Conservation (phyloP, 768 basidiomycete genomes). For the Auricularia auricula-judae region DNA sequence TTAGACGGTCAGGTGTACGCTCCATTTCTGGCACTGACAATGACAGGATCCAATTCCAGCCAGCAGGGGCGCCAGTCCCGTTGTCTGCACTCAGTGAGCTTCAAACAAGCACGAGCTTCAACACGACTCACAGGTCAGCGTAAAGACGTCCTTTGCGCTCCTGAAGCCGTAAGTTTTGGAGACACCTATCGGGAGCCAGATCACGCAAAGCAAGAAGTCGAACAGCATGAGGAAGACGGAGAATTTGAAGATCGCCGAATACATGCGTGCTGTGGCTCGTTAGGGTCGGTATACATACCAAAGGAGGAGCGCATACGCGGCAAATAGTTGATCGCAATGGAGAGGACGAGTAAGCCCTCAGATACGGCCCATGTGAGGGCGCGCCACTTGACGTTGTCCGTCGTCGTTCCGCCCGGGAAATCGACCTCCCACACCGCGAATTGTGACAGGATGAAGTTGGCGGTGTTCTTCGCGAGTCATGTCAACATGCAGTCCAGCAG, state of each 20-base stretch:
- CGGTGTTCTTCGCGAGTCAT: constrained; percentile 49
- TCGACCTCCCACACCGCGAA: constrained; percentile 67
- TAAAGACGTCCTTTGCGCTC: constrained; percentile 73
- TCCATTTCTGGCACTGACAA: constrained; percentile 39
- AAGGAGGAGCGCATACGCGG: constrained; percentile 38
- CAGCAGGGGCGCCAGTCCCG: constrained; percentile 75
- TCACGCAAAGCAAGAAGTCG: constrained; percentile 79
- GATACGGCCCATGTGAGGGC: constrained; percentile 77
- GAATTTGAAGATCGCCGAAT: constrained; percentile 68
- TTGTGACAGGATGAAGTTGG: constrained; percentile 84
- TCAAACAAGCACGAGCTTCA: not conserved
- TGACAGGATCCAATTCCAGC: constrained; percentile 87
- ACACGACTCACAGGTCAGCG: constrained; percentile 49
- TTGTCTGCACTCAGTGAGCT: constrained; percentile 46
- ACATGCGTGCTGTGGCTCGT: constrained; percentile 25
- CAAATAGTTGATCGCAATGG: constrained; percentile 77
- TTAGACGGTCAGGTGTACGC: not conserved
- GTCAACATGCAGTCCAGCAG: too few species aligned
- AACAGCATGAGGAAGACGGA: constrained; percentile 66
- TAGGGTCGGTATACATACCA: not conserved
- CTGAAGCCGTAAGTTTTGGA: constrained; percentile 85
- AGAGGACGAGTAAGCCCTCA: constrained; percentile 55
- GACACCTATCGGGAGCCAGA: constrained; percentile 90
- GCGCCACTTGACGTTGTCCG: constrained; percentile 73
- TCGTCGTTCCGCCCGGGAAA: constrained; percentile 69